Conservation (phyloP, 495 filamentous ascomycete species). For the Penicillium longicatenatum region DNA sequence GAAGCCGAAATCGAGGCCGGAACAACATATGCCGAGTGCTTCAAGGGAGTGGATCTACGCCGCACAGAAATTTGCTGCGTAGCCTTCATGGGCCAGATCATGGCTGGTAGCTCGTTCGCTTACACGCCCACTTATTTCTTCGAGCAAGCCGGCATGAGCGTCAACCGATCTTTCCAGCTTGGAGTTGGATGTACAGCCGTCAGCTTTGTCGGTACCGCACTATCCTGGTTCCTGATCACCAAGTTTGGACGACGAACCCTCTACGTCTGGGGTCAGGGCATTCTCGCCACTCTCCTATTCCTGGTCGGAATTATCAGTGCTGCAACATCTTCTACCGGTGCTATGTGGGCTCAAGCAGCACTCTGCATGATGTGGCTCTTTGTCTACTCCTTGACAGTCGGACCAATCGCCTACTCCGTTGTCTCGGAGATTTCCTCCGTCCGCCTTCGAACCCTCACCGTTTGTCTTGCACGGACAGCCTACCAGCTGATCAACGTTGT, state of each 20-base stretch:
- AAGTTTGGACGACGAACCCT: slow-evolving; percentile 64
- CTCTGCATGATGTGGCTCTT: slow-evolving; percentile 69
- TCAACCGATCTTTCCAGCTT: slow-evolving; percentile 53
- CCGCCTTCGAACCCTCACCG: slow-evolving; percentile 67
- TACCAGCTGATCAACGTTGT: slow-evolving; percentile 69
- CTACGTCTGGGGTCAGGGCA: slow-evolving; percentile 64
- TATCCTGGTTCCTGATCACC: slow-evolving; percentile 54
- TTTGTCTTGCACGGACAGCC: slow-evolving; percentile 60
- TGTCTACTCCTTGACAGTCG: slow-evolving; percentile 68
- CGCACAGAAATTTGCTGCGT: slow-evolving; percentile 73
- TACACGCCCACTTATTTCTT: slow-evolving; percentile 75
- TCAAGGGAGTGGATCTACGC: slow-evolving; percentile 66
- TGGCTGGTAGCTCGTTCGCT: slow-evolving; percentile 70
- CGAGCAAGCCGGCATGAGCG: slow-evolving; percentile 63
- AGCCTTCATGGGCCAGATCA: slow-evolving; percentile 72
- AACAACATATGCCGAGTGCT: slow-evolving; percentile 65
- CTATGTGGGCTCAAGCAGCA: slow-evolving; percentile 43
- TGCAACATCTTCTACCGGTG: slow-evolving; percentile 41
- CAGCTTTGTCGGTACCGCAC: slow-evolving; percentile 57
- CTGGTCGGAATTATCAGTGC: slow-evolving; percentile 67
- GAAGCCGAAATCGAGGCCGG: slow-evolving; percentile 60
- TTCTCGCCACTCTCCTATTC: slow-evolving; percentile 58
- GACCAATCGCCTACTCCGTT: slow-evolving; percentile 71
- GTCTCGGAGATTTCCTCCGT: slow-evolving; percentile 70
- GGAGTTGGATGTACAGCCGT: slow-evolving; percentile 57